phyloP scores from a whole-genome alignment of 495 filamentous ascomycete species.

The Aspergillus conjunctus region DNA sequence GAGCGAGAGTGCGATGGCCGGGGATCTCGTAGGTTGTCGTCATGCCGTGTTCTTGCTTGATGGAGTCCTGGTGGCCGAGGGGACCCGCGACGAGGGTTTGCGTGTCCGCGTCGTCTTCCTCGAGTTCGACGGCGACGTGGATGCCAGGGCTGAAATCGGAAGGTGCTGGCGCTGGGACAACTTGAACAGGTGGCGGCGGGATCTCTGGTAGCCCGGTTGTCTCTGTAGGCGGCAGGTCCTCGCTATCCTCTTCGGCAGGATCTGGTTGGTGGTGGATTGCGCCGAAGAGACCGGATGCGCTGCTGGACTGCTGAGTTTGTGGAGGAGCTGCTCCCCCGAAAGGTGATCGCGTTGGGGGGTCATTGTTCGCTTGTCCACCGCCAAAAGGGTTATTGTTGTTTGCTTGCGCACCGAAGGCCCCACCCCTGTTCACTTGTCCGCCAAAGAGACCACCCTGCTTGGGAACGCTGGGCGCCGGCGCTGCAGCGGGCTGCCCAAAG shows the following conservation, averaged over 20 bases:
- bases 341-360: no score
- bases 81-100: background rate
- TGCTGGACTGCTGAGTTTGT: background rate
- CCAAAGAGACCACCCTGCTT: background rate
- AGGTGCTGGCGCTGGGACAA: no score
- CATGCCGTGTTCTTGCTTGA: constrained; percentile 51
- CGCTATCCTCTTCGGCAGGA: background rate
- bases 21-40: constrained; percentile 66
- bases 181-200: no score
- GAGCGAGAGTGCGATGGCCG: constrained; percentile 50
- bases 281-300: background rate
- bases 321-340: no score
- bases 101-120: constrained; percentile 5
- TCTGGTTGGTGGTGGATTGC: background rate
- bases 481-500: background rate
- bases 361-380: no score
- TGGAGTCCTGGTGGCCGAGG: constrained; percentile 35
- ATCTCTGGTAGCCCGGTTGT: no score
- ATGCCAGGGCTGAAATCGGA: background rate
- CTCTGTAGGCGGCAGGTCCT: background rate
- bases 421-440: background rate
- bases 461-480: background rate
- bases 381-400: background rate
- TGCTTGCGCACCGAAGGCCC: background rate
- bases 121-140: background rate